phyloP scores from a whole-genome alignment of 345 rosid species.

The Populus davidiana region DNA sequence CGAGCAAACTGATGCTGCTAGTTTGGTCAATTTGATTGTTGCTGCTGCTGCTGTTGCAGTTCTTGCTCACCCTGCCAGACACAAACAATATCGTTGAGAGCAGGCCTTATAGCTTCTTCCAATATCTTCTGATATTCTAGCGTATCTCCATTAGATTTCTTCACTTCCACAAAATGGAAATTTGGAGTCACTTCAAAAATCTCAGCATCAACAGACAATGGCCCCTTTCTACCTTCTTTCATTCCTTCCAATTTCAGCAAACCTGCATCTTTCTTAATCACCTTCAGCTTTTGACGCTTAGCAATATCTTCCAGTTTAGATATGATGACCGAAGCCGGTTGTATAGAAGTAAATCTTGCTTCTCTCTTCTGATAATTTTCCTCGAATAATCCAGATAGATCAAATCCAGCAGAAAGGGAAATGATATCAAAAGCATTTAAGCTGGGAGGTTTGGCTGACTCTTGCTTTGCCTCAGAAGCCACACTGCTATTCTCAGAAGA shows the following conservation, averaged over 20 bases:
- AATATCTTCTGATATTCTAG: slow-evolving; percentile 23
- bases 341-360: slow-evolving; percentile 20
- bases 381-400: slow-evolving; percentile 26
- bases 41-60: slow-evolving; percentile 3
- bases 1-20: neutral
- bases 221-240: slow-evolving; percentile 22
- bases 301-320: slow-evolving; percentile 24
- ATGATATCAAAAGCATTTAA: slow-evolving; percentile 30
- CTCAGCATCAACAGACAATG: slow-evolving; percentile 20
- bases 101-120: slow-evolving; percentile 20
- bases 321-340: slow-evolving; percentile 19
- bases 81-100: slow-evolving; percentile 22
- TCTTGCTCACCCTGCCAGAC: slow-evolving; percentile 21
- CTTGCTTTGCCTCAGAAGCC: slow-evolving; percentile 13
- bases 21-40: neutral
- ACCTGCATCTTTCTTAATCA: slow-evolving; percentile 21
- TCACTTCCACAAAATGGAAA: slow-evolving; percentile 24
- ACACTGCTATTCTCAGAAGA: slow-evolving; percentile 11
- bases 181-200: slow-evolving; percentile 23
- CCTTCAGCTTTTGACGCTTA: slow-evolving; percentile 13
- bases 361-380: slow-evolving; percentile 7
- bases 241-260: slow-evolving; percentile 19
- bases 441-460: neutral
- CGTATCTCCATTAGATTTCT: slow-evolving; percentile 15
- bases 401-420: slow-evolving; percentile 29